Evolutionary conservation across 257 asterid genomes (phyloP), one percentile per base, ranked within the genome.

Genomic region (Leonotis leonurus): DNA sequence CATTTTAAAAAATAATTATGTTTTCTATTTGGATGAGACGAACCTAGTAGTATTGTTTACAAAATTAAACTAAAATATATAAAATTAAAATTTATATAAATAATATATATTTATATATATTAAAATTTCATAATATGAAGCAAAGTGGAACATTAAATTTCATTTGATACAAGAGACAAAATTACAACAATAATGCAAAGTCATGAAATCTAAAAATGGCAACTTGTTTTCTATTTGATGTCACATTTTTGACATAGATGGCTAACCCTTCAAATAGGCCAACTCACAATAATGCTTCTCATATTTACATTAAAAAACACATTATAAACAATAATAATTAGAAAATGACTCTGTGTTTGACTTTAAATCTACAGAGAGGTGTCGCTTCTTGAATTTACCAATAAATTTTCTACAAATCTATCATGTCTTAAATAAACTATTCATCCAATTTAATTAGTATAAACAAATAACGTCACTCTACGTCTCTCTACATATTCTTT

Each of bases 261-360:
- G 27, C 22, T 7, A 55, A 29, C 33, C 25, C 33, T 45, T 56
- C 21, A 16, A 45, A 25, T 30, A 24, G 21, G 68, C 64, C 29
- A 30, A 39, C 65, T 56, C 35, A 52, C 25, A 65, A 50, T 44
- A 22, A 53, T 40, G 8, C 43, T 21, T n/a, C 35, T 60, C 37
- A 30, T 48, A 51, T 24, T 20, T 3, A 51, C 9, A 36, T 17
- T 16, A 7, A 52, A 32, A 26, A 60, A n/a, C n/a, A n/a, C 43
- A 50, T 4, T 45, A 14, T 8, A 44, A 53, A 35, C 46, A 54
- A 45, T 55, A 58, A 56, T 32, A 37, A 17, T 36, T 21, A 52
- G 83, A 78, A 67, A 74, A 71, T 64, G 80, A 78, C 83, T 71
- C 22, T 52, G 59, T 33, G 4, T 68, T 74, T 74, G 83, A 78